Base-by-base conservation (phyloP, 23 red algal species). In the Cyanidium caldarium region DNA sequence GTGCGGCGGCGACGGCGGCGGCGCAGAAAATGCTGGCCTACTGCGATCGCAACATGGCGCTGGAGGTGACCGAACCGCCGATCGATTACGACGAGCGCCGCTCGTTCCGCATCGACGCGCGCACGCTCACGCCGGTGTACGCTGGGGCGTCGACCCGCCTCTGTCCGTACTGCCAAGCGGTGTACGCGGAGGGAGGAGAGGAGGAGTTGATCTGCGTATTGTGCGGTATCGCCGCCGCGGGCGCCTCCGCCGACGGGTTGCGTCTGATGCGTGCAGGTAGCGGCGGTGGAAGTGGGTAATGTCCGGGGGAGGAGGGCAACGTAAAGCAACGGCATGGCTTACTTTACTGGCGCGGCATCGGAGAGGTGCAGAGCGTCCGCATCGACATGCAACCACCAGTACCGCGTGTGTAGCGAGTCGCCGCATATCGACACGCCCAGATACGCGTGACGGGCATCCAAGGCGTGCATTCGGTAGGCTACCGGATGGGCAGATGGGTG, bases 21-120 rank as follows among this genome's bases (percentile, higher is more conserved):
- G 88, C 88, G 33, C 70, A 77, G 19, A 86, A 98, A 76, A 72
- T 98, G 58, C 85, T 88, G 20, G 76, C 82, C 65, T 65, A 82
- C 46, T 94, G 88, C 74, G 88, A 94, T 61, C 75, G 80, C 21
- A 94, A 86, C 41, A 65, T 42, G 74, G 68, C 38, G n/a, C n/a
- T n/a, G n/a, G n/a, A n/a, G n/a, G n/a, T n/a, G n/a, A n/a, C n/a
- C n/a, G n/a, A n/a, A n/a, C 51, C 51, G 13, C 51, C n/a, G 5
- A 38, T 82, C 20, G 65, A 85, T 37, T 94, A 77, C 42, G 87
- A 94, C 20, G 87, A 94, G 38, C 37, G 69, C 13, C 58, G 70
- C 37, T 69, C 72, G 41, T 75, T 94, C 43, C 80, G 75, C 25
- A 75, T 94, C 33, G 69, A 94, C 67, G 79, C 76, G 57, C 68